Evolutionary conservation across 2,329 filamentous ascomycete genomes (phyloP), one percentile per base, ranked within the genome.

Genomic region (Colletotrichum eremochloae): DNA sequence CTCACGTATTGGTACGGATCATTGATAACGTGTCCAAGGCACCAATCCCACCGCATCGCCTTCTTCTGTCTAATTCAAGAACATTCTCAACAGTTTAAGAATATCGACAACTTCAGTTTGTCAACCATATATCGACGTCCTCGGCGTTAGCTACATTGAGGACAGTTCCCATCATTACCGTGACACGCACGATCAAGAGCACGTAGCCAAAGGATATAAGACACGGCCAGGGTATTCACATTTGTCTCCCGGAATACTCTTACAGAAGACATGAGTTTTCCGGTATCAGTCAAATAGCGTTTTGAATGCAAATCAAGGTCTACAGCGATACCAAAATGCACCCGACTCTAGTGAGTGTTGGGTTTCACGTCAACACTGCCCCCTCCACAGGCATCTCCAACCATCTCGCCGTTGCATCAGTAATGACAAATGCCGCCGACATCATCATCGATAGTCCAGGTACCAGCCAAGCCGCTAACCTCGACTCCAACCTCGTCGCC

Each of bases 371-470:
- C 63, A 61, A 61, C 56, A 38, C 14, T 36, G 20, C 18, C 4
- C 44, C 40, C 24, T 58, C 11, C 18, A 14, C 24, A 18, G 18
- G 55, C 24, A 67, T 42, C 15, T 46, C 38, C 61, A 29, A 24
- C n/a, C 20, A 24, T 12, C 18, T 18, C 20, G 15, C 20, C 40
- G 9, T n/a, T 31, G 38, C 57, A 20, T 76, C 74, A 90, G 73
- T 88, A 88, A 68, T 84, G 83, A 76, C 89, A 90, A 42, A 90
- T 88, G 0, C 89, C 90, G 6, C 90, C 95, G 63, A 91, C 91
- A 74, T 90, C 88, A 70, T 97, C 94, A 77, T 97, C 94, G 79
- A 96, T 92, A n/a, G 91, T 93, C 95, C 95, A 98, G 0, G 90
- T 92, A 2, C 94, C 94, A 7, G 95, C 94, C 64, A 98, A 83